Evolutionary conservation across 2,329 filamentous ascomycete genomes (phyloP).

Genomic region (Teratosphaeria zuluensis): DNA sequence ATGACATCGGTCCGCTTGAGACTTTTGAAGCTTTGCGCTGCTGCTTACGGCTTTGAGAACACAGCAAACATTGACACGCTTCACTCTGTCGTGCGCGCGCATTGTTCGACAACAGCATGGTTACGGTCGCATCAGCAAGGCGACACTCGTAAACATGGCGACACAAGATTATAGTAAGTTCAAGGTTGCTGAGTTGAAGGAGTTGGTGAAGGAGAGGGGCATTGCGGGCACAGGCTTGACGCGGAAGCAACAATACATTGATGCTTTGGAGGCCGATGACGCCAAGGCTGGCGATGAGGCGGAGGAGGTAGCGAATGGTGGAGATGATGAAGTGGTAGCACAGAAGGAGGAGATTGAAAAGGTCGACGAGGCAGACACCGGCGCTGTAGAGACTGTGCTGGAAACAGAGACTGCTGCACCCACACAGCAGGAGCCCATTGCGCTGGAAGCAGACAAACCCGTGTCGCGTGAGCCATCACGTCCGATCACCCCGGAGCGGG

Average conservation of each 20-base stretch:
- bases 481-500: background rate
- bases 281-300: slow-evolving; percentile 5
- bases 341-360: background rate
- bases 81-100: background rate
- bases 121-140: background rate
- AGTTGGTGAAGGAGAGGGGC: slow-evolving; percentile 36
- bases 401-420: background rate
- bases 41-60: no score
- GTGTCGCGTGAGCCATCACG: background rate
- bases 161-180: slow-evolving; percentile 34
- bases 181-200: slow-evolving; percentile 38
- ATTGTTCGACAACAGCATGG: background rate
- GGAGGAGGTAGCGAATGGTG: slow-evolving; percentile 1
- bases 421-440: background rate
- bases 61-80: no score
- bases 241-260: slow-evolving; percentile 39
- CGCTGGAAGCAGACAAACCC: background rate
- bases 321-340: slow-evolving; percentile 1
- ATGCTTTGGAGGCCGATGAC: slow-evolving; percentile 32
- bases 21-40: no score
- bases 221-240: slow-evolving; percentile 38
- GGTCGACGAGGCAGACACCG: background rate
- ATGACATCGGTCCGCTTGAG: background rate
- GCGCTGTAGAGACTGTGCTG: background rate
- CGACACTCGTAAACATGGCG: slow-evolving; percentile 8